Percentiles rank a stretch among this genome's conserved stretches.
These are phyloP conservation scores for Huntiella moniliformis DNA, from an alignment of 2,329 filamentous ascomycete genomes.

Conservation along the genomic window DNA sequence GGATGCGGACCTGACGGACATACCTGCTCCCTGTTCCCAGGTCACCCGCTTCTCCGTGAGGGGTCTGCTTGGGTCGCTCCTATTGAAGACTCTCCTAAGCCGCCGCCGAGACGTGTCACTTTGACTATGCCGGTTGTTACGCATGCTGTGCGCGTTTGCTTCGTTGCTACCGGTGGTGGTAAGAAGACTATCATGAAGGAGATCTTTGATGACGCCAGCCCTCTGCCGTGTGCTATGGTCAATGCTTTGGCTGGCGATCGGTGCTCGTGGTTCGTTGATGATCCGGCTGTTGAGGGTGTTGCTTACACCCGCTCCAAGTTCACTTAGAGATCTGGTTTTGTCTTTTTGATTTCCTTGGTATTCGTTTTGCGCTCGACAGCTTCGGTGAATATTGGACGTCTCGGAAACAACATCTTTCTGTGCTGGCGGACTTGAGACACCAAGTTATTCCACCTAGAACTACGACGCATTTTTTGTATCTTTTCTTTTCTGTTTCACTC, in stretches of 20 bases:
- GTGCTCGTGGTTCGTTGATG: conserved; percentile 90
- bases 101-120: conserved; percentile 76
- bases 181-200: conserved; percentile 87
- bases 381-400: too few relatives aligned
- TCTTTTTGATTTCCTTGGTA: too few relatives aligned
- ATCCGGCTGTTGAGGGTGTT: conserved; percentile 69
- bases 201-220: conserved; percentile 73
- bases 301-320: conserved; percentile 45
- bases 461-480: too few relatives aligned
- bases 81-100: conserved; percentile 88
- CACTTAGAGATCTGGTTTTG: too few relatives aligned
- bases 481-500: too few relatives aligned
- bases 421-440: too few relatives aligned
- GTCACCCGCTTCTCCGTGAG: conserved; percentile 71
- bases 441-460: too few relatives aligned
- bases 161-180: conserved; percentile 71
- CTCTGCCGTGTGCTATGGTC: conserved; percentile 70
- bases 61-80: conserved; percentile 78
- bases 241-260: conserved; percentile 71
- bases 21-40: conserved; percentile 90
- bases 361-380: too few relatives aligned
- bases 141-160: conserved; percentile 71
- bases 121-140: conserved; percentile 80
- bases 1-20: conserved; percentile 93
- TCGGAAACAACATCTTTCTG: too few relatives aligned